phyloP scores from a whole-genome alignment of 768 basidiomycete genomes.

The Leucosporidium yakuticum region DNA sequence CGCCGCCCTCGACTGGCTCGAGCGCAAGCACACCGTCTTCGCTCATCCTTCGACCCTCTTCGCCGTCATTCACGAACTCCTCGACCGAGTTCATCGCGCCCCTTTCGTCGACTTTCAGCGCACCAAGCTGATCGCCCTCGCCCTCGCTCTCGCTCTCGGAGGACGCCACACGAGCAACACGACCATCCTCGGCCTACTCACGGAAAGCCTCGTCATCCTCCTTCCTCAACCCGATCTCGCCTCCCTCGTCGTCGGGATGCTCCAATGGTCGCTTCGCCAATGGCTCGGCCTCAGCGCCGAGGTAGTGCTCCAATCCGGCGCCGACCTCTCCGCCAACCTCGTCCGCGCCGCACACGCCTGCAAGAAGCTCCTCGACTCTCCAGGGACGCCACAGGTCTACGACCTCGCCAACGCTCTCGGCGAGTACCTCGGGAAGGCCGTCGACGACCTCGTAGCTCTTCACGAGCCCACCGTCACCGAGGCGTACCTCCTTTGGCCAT shows the following conservation, averaged over 20 bases:
- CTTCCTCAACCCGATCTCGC: conserved; percentile 64
- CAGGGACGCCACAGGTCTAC: conserved; percentile 43
- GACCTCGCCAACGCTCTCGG: neutral
- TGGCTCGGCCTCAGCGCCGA: neutral
- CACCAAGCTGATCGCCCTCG: conserved; percentile 65
- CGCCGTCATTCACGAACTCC: conserved; percentile 67
- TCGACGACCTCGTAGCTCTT: neutral
- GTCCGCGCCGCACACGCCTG: conserved; percentile 35
- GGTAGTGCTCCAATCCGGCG: neutral
- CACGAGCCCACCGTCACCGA: neutral
- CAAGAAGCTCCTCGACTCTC: conserved; percentile 29
- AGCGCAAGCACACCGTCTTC: conserved; percentile 46
- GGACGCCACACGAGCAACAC: conserved; percentile 54
- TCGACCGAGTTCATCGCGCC: conserved; percentile 59
- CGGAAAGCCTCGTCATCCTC: conserved; percentile 61
- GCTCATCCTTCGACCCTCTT: conserved; percentile 56
- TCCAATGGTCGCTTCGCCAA: conserved; percentile 51
- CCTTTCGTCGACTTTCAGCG: conserved; percentile 78
- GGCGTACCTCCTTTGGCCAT: conserved; percentile 19
- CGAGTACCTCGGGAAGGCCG: neutral
- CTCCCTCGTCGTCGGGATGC: conserved; percentile 41
- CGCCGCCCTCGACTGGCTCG: conserved; percentile 59
- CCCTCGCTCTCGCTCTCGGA: conserved; percentile 65
- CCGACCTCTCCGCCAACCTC: conserved; percentile 20
- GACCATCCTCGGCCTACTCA: conserved; percentile 61